phyloP scores from a whole-genome alignment of 2,329 filamentous ascomycete species.

The Rhytidhysteron rufulum region DNA sequence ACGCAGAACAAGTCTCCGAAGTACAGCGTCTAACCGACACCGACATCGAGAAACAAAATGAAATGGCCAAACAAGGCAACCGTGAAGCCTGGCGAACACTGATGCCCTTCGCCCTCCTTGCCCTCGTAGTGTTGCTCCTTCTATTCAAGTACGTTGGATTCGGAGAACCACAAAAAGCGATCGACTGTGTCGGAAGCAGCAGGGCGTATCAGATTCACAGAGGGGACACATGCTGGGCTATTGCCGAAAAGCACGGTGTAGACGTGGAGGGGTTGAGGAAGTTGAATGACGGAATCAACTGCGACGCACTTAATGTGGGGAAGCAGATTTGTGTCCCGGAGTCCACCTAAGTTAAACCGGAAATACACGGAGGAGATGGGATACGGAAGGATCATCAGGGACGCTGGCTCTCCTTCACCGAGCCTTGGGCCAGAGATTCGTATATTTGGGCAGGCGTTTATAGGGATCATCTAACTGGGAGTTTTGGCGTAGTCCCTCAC shows the following conservation, averaged over 20 bases:
- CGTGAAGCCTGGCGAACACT: constrained; percentile 50
- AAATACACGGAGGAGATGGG: too few species aligned
- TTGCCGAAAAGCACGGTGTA: constrained; percentile 44
- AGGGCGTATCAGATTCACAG: constrained; percentile 39
- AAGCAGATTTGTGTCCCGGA: constrained; percentile 45
- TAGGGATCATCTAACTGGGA: too few species aligned
- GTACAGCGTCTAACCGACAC: not conserved
- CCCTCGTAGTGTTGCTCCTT: constrained; percentile 49
- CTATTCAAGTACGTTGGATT: constrained; percentile 29
- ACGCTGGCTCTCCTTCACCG: too few species aligned
- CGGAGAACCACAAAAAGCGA: constrained; percentile 11
- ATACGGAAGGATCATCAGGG: too few species aligned
- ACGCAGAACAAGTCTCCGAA: not conserved
- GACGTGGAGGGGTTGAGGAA: constrained; percentile 45
- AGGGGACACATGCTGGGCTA: constrained; percentile 54
- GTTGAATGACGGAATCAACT: constrained; percentile 47
- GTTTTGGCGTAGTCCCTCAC: too few species aligned
- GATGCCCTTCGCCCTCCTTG: constrained; percentile 56
- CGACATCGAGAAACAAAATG: not conserved
- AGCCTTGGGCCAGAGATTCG: too few species aligned
- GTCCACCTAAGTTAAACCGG: too few species aligned
- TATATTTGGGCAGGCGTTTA: too few species aligned
- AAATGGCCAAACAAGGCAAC: constrained; percentile 8
- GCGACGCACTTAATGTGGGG: constrained; percentile 44
- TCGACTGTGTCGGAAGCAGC: constrained; percentile 21